A percentile compares a stretch with the other conserved stretches of the same genome.
These are phyloP conservation scores for Puccinia polysora DNA, from an alignment of 1,284 basidiomycete species.

Conservation along the genomic window DNA sequence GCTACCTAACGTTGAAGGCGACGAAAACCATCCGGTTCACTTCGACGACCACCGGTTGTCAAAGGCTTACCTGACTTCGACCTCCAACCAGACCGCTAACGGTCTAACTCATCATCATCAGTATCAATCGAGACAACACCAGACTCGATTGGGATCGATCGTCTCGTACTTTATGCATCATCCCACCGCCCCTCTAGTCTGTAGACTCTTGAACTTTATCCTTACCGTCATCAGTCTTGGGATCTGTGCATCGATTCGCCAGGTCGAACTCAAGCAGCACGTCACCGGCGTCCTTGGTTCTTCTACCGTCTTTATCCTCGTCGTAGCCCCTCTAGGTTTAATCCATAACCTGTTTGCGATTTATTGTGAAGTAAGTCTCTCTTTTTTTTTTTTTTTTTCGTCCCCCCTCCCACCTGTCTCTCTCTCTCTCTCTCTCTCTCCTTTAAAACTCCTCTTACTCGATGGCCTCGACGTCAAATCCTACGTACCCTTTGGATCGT, in stretches of 20 bases:
- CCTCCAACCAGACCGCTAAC: constrained; percentile 49
- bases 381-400: too few species aligned
- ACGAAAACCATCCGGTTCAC: too few species aligned
- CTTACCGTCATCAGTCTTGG: constrained; percentile 75
- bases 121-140: constrained; percentile 45
- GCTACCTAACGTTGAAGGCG: too few species aligned
- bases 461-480: neutral
- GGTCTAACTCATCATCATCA: constrained; percentile 57
- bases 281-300: constrained; percentile 64
- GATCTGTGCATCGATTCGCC: constrained; percentile 70
- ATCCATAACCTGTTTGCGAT: constrained; percentile 78
- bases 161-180: constrained; percentile 49
- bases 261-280: constrained; percentile 58
- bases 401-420: constrained; percentile 54
- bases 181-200: constrained; percentile 59
- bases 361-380: constrained; percentile 46
- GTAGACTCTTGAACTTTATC: constrained; percentile 75
- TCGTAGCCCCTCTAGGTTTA: constrained; percentile 76
- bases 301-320: constrained; percentile 74
- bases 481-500: neutral
- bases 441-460: constrained; percentile 54
- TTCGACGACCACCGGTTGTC: too few species aligned
- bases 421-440: neutral
- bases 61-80: constrained; percentile 45
- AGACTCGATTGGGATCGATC: constrained; percentile 51